Percentiles rank a stretch among this genome's conserved stretches.
phyloP scores from a whole-genome alignment of 139 green algal genomes.

The Astrephomene gubernaculifera region DNA sequence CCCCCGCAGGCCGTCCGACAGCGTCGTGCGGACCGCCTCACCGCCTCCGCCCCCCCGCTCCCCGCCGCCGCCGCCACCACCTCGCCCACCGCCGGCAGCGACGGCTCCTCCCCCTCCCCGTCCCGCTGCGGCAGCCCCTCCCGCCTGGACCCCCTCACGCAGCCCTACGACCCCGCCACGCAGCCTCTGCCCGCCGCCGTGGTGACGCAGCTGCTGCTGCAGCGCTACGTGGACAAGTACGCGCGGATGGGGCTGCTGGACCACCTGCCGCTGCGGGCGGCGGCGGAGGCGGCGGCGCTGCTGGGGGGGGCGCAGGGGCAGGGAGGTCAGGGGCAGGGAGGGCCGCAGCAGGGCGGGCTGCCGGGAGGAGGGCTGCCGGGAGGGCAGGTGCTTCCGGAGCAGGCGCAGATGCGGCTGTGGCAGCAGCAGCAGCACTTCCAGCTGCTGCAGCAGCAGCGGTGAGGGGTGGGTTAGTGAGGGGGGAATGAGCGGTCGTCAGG shows the following conservation, averaged over 20 bases:
- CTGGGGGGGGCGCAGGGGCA: no score
- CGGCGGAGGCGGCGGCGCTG: conserved; percentile 16
- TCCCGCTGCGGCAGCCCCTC: background rate
- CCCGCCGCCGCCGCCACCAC: background rate
- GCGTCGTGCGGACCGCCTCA: conserved; percentile 29
- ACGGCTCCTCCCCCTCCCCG: no score
- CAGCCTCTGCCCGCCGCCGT: conserved; percentile 27
- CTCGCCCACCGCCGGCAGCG: background rate
- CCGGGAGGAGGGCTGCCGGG: no score
- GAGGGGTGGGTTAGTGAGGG: no score
- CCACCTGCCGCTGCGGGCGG: background rate
- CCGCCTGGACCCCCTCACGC: background rate
- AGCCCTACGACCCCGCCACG: background rate
- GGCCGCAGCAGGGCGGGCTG: no score
- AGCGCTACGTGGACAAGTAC: conserved; percentile 49
- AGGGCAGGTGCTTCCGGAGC: no score
- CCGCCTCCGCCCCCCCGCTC: background rate
- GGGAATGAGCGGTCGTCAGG: no score
- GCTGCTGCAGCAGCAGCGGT: no score
- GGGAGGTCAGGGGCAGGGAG: no score
- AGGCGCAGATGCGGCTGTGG: no score
- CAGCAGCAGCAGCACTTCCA: no score
- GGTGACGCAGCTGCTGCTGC: conserved; percentile 40
- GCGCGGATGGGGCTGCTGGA: conserved; percentile 22
- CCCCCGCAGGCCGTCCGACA: conserved; percentile 10